Base-by-base conservation (phyloP, 1,139 yeast genomes). In the Candida sp. region DNA sequence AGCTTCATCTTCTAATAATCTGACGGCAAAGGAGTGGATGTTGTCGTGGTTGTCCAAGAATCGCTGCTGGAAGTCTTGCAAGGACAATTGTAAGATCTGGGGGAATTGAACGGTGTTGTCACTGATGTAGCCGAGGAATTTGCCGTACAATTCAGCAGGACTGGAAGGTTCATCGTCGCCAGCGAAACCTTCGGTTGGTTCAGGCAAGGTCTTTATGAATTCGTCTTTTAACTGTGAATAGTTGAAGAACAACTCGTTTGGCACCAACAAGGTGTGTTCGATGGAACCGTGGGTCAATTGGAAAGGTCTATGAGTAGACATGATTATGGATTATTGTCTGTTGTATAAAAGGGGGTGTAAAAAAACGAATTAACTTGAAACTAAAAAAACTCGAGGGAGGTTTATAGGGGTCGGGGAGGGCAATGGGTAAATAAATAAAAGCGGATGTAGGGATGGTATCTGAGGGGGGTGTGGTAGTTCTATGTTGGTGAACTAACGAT, bases 121-220 rank as follows among this genome's bases (percentile, higher is more conserved):
- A 31, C 96, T 86, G 50, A 89, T 81, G 69, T 82, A 93, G 23
- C 97, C 97, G 56, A 94, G 77, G 66, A 93, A 94, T 63, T 85
- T 84, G 54, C 92, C 91, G 58, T 90, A 80, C 56, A 94, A 81
- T 73, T 96, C 99, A 42, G 93, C 87, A 49, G 96, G 86, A 45
- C 96, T 86, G 43, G 93, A 74, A 42, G 98, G 98, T 73, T 91
- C 98, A 56, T 90, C 87, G 61, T 91, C 97, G 54, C 84, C 89
- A 47, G 94, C 94, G 62, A 81, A 86, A 25, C 88, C 96, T 63
- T 90, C 97, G 41, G 97, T 88, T 43, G 88, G 85, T 48, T 80
- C 81, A 25, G 97, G 97, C 60, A 92, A 81, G 38, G 86, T 77
- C 67, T 90, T 88, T 63, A 74, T 75, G 68, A 94, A 94, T 68